Evolutionary conservation across 352 stramenopile species (phyloP).

Genomic region (Pythium brachiatum): DNA sequence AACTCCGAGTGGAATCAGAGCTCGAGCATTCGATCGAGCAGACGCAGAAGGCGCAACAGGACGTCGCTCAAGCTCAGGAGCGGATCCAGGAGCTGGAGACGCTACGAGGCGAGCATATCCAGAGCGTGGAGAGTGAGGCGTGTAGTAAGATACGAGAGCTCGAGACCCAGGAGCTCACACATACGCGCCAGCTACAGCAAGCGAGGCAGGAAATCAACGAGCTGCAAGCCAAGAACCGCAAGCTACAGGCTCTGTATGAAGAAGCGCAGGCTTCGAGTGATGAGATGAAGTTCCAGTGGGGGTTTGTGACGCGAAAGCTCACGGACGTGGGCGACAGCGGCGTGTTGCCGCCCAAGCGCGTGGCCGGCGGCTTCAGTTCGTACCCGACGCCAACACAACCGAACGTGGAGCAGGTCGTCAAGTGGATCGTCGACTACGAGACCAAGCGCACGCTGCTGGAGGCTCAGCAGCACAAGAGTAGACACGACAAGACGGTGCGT

Average conservation of each 20-base stretch:
- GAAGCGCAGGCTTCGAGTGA: conserved; percentile 24
- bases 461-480: background rate
- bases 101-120: background rate
- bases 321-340: conserved; percentile 30
- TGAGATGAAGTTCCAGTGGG: conserved; percentile 38
- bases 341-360: conserved; percentile 32
- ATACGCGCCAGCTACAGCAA: background rate
- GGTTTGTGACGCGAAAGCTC: conserved; percentile 35
- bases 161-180: background rate
- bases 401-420: conserved; percentile 43
- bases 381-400: conserved; percentile 29
- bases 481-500: conserved; percentile 8
- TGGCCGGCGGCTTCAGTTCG: conserved; percentile 37
- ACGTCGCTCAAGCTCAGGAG: conserved; percentile 7
- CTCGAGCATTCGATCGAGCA: conserved; percentile 10
- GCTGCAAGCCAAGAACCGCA: conserved; percentile 5
- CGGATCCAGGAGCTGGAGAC: background rate
- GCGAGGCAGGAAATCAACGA: conserved; percentile 16
- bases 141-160: background rate
- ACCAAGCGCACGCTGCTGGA: conserved; percentile 32
- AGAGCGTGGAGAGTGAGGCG: background rate
- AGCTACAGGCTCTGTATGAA: conserved; percentile 23
- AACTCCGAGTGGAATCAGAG: conserved; percentile 2
- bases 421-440: conserved; percentile 43
- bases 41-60: background rate